A percentile compares a stretch with the other conserved stretches of the same genome.
Evolutionary conservation across 306 rosid species (phyloP).

Genomic region (Citrullus mucosospermus): DNA sequence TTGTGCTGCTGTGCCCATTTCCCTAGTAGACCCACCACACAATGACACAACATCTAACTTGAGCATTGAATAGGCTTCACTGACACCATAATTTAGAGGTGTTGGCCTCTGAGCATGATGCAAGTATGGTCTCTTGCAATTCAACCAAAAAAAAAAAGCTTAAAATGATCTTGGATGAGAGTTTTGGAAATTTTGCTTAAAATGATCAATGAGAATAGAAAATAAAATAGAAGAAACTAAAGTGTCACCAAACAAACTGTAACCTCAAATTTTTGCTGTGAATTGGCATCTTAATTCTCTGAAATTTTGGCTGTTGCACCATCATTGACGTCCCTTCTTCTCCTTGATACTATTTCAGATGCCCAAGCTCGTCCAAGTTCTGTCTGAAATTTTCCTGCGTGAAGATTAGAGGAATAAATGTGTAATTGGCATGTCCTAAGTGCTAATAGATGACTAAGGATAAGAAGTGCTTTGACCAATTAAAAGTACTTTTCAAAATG

Average conservation of each 20-base stretch:
- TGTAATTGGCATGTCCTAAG: background rate
- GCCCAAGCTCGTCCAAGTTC: conserved; percentile 91
- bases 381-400: conserved; percentile 79
- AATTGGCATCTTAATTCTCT: background rate
- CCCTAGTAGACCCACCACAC: background rate
- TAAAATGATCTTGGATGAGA: background rate
- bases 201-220: background rate
- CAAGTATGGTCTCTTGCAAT: background rate
- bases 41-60: background rate
- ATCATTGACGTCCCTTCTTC: conserved; percentile 16
- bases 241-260: background rate
- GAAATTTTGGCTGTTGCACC: background rate
- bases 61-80: background rate
- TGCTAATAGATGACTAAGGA: background rate
- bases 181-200: background rate
- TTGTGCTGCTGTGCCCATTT: background rate
- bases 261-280: background rate
- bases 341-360: conserved; percentile 59
- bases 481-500: background rate
- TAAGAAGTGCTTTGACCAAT: background rate
- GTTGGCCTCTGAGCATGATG: background rate
- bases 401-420: background rate
- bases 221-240: background rate
- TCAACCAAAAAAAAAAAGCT: background rate
- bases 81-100: background rate